Evolutionary conservation across 2,329 filamentous ascomycete species (phyloP).

Genomic region (Xylaria sp.): DNA sequence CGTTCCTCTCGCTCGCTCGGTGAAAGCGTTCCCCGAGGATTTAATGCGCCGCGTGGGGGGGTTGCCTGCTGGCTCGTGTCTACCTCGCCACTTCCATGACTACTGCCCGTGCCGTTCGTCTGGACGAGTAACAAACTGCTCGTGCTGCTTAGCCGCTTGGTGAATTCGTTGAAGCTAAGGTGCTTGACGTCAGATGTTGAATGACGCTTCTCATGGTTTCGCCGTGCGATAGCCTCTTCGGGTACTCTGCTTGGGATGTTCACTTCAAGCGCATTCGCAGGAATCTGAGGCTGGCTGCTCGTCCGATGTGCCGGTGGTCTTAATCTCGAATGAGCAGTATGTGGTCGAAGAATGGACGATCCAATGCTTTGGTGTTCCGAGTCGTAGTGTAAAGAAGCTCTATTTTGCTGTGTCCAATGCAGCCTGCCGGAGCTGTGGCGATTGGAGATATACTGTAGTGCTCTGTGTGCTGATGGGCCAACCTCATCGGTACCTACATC

Average conservation of each 20-base stretch:
- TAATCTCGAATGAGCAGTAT: conserved; percentile 55
- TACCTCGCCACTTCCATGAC: conserved; percentile 50
- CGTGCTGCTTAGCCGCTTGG: conserved; percentile 62
- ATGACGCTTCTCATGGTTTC: conserved; percentile 50
- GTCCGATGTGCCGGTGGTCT: conserved; percentile 50
- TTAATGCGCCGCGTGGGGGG: conserved; percentile 37
- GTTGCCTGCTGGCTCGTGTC: conserved; percentile 43
- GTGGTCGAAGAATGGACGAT: conserved; percentile 48
- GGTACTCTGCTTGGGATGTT: conserved; percentile 31
- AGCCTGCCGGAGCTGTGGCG: conserved; percentile 42
- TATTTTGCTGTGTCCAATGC: conserved; percentile 41
- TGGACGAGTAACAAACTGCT: conserved; percentile 63
- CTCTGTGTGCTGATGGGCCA: conserved; percentile 50
- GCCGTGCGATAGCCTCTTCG: conserved; percentile 40
- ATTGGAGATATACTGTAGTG: conserved; percentile 54
- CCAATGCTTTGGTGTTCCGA: conserved; percentile 35
- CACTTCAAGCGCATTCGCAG: conserved; percentile 28
- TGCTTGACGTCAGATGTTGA: conserved; percentile 60
- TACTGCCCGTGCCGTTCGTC: conserved; percentile 56
- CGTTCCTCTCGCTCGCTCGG: conserved; percentile 47
- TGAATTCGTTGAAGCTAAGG: conserved; percentile 64
- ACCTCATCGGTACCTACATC: conserved; percentile 40
- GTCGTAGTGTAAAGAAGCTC: conserved; percentile 33
- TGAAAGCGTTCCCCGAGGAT: conserved; percentile 37
- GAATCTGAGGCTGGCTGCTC: conserved; percentile 53